Evolutionary conservation across 345 rosid genomes (phyloP).

Genomic region (Gossypium longicalyx): DNA sequence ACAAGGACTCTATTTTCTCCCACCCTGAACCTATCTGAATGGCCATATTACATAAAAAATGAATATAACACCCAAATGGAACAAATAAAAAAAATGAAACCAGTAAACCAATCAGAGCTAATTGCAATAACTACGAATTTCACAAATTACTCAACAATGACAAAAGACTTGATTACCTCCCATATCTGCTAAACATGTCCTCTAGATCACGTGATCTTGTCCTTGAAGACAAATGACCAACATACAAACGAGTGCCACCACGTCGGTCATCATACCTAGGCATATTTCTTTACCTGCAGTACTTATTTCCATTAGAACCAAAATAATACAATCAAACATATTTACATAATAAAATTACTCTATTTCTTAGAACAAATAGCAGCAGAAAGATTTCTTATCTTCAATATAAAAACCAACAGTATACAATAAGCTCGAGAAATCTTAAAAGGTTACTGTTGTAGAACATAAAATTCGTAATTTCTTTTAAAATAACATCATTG

Average conservation of each 20-base stretch:
- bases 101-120: not conserved
- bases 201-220: constrained; percentile 71
- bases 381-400: no score
- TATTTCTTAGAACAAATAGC: no score
- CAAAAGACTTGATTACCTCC: constrained; percentile 40
- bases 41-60: not conserved
- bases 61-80: not conserved
- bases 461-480: not conserved
- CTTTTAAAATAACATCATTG: not conserved
- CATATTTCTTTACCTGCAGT: constrained; percentile 38
- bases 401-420: not conserved
- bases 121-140: not conserved
- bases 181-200: constrained; percentile 66
- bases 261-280: constrained; percentile 72
- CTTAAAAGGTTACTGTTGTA: not conserved
- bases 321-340: not conserved
- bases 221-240: constrained; percentile 61
- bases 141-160: not conserved
- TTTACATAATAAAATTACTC: not conserved
- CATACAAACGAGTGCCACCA: constrained; percentile 63
- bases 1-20: constrained; percentile 18
- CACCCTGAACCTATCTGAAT: constrained; percentile 13
- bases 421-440: not conserved
- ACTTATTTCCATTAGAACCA: not conserved
- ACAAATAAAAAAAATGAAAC: not conserved